phyloP scores from a whole-genome alignment of 2,329 filamentous ascomycete genomes.

The Fusarium miscanthi region DNA sequence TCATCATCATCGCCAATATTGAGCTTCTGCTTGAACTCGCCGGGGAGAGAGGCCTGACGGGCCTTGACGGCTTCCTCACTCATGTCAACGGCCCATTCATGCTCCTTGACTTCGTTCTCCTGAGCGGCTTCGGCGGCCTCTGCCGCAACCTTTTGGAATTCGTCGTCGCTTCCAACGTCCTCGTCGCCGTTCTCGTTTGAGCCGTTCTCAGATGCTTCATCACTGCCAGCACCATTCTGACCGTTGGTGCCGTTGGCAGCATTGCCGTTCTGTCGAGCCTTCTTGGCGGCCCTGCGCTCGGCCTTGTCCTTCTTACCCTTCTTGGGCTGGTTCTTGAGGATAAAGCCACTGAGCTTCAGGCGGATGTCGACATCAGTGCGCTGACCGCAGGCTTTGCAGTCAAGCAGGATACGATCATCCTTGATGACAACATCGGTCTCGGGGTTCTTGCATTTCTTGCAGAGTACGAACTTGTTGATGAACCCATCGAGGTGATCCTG shows the following conservation, averaged over 20 bases:
- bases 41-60: conserved; percentile 91
- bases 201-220: conserved; percentile 62
- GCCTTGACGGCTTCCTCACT: conserved; percentile 95
- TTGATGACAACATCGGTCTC: conserved; percentile 97
- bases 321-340: conserved; percentile 91
- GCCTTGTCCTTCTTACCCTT: conserved; percentile 99
- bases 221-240: conserved; percentile 70
- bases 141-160: conserved; percentile 84
- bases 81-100: conserved; percentile 96
- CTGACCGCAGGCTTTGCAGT: conserved; percentile 99
- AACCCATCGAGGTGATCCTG: conserved; percentile 99
- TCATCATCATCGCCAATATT: conserved; percentile 85
- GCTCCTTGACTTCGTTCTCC: conserved; percentile 77
- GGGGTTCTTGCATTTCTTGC: conserved; percentile 99
- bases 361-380: conserved; percentile 91
- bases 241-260: conserved; percentile 52
- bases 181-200: conserved; percentile 63
- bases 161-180: conserved; percentile 88
- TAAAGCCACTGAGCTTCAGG: conserved; percentile 96
- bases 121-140: conserved; percentile 60
- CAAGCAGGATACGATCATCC: conserved; percentile 88
- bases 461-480: conserved; percentile 98
- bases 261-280: conserved; percentile 78
- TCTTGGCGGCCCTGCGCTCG: conserved; percentile 88
- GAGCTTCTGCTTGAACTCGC: conserved; percentile 92